Conservation (phyloP, 139 green algal species). For the Dunaliella sp. region DNA sequence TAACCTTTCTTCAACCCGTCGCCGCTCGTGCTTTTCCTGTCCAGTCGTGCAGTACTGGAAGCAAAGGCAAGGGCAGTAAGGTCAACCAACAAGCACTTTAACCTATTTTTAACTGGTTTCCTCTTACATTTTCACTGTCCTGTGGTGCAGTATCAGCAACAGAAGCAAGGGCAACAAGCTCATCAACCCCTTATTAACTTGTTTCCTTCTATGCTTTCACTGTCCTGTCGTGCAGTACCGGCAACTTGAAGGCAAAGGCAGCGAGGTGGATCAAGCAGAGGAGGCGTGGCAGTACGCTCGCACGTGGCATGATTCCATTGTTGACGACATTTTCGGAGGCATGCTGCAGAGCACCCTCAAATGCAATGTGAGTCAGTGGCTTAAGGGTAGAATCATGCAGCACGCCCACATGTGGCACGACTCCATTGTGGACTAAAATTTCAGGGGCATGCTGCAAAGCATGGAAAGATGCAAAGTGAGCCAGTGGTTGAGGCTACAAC, state of each 20-base stretch:
- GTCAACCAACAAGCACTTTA: too few relatives aligned
- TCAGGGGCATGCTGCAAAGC: slow-evolving; percentile 74
- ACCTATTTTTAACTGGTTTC: too few relatives aligned
- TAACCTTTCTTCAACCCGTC: too few relatives aligned
- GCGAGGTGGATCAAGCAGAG: slow-evolving; percentile 59
- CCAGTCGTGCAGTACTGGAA: too few relatives aligned
- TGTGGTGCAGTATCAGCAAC: too few relatives aligned
- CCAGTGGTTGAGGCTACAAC: neutral
- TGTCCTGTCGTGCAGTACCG: too few relatives aligned
- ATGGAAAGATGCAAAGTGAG: slow-evolving; percentile 59
- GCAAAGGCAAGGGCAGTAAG: too few relatives aligned
- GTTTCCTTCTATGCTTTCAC: too few relatives aligned
- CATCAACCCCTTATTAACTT: too few relatives aligned
- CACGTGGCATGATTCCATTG: slow-evolving; percentile 59
- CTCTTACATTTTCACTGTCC: too few relatives aligned
- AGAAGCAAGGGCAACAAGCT: too few relatives aligned
- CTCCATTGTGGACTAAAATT: slow-evolving; percentile 70
- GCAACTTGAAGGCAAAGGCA: slow-evolving; percentile 59
- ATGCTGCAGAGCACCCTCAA: slow-evolving; percentile 74
- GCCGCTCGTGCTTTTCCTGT: too few relatives aligned
- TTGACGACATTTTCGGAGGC: slow-evolving; percentile 80
- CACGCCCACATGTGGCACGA: slow-evolving; percentile 36
- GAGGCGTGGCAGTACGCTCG: slow-evolving; percentile 60
- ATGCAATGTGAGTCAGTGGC: slow-evolving; percentile 41
- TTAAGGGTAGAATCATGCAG: neutral